Base-by-base conservation (phyloP, 352 stramenopile genomes). In the Globisporangium middletonii region DNA sequence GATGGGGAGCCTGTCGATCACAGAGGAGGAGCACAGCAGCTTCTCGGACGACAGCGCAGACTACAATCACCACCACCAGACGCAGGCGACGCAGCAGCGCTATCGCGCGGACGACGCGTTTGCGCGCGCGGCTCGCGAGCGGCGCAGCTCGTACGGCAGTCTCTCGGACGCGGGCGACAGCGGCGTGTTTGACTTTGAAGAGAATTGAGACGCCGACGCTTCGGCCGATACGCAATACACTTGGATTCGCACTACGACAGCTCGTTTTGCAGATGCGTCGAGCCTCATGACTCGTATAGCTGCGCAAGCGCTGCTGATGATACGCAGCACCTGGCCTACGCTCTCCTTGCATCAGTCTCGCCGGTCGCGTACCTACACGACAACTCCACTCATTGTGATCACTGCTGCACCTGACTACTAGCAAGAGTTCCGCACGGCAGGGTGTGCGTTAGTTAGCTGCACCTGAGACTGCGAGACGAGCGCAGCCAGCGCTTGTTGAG, bases 171-270 rank as follows among this genome's bases (percentile, higher is more conserved):
- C 53, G 5, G 66, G 68, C 38, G 79, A 89, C 54, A 69, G 75
- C 35, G 79, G 73, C 53, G 82, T 89, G 56, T 89, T 89, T 69
- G 67, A 86, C 72, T 88, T 89, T 65, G 79, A 89, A 67, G 78
- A 89, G 46, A 75, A 85, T 65, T 81, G 74, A 54, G 12, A 49
- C 16, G 12, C 7, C 26, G 45, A 18, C 4, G 41, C 7, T 13
- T 18, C 13, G 13, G n/a, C 6, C 15, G 2, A 18, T 18, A 23
- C 18, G 13, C 41, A 9, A 6, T 13, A 19, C 41, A 46, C 15
- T 23, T 23, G 8, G 8, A 23, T 23, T 23, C 15, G 13, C 41
- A 12, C 6, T 13, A 38, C 4, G 33, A 38, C 33, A 23, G 23
- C 23, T 23, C 23, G 23, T 23, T 23, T 23, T 38, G 33, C 33